Evolutionary conservation across 1,139 yeast species (phyloP).

Genomic region (Schwanniomyces etchellsii): DNA sequence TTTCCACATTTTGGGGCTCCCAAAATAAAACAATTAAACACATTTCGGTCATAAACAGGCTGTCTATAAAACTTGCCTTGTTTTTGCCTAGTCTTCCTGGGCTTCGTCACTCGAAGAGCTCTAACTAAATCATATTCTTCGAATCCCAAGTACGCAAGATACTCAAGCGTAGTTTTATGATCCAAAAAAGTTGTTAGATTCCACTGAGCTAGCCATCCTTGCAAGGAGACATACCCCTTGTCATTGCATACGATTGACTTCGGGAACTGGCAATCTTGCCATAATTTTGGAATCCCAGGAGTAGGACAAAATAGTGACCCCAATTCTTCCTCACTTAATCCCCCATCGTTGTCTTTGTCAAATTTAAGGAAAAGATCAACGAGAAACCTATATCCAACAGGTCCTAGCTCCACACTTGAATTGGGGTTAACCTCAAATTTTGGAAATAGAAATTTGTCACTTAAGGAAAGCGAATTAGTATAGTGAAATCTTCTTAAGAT

Average conservation of each 20-base stretch:
- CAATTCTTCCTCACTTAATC: conserved; percentile 71
- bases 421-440: conserved; percentile 68
- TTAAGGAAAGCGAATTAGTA: conserved; percentile 83
- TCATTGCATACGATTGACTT: conserved; percentile 83
- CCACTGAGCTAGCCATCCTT: conserved; percentile 99
- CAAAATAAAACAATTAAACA: conserved; percentile 80
- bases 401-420: conserved; percentile 86
- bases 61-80: conserved; percentile 66
- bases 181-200: conserved; percentile 89
- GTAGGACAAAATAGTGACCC: conserved; percentile 72
- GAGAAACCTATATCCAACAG: conserved; percentile 86
- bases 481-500: conserved; percentile 81
- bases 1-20: conserved; percentile 89
- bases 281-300: conserved; percentile 83
- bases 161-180: conserved; percentile 77
- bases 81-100: conserved; percentile 61
- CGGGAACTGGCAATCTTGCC: conserved; percentile 87
- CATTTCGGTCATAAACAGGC: conserved; percentile 74
- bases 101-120: conserved; percentile 79
- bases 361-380: conserved; percentile 84
- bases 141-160: conserved; percentile 84
- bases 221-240: conserved; percentile 81
- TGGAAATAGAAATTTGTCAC: conserved; percentile 74
- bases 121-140: conserved; percentile 48
- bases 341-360: conserved; percentile 95